Conservation (phyloP, 345 rosid species). For the Rhizophora apiculata region DNA sequence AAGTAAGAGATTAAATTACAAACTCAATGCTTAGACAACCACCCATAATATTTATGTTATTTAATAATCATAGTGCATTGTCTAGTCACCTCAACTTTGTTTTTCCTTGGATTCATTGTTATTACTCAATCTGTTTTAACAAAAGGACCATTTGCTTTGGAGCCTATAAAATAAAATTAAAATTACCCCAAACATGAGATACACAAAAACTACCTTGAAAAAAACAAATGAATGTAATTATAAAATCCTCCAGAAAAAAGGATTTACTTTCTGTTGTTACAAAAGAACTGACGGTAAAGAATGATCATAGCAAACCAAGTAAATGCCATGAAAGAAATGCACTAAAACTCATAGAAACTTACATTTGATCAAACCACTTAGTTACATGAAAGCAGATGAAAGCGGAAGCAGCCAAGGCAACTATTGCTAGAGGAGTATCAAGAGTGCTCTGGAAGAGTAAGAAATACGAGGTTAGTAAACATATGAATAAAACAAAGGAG, state of each 20-base stretch:
- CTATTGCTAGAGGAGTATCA: constrained; percentile 58
- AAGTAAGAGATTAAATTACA: background rate
- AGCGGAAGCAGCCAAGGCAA: constrained; percentile 37
- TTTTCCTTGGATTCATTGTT: no score
- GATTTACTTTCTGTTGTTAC: background rate
- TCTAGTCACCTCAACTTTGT: background rate
- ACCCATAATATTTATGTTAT: background rate
- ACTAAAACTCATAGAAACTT: constrained; percentile 22
- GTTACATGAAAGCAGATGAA: constrained; percentile 35
- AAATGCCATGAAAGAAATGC: background rate
- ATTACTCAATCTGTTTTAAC: no score
- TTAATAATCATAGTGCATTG: background rate
- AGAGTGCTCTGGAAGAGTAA: constrained; percentile 55
- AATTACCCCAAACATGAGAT: no score
- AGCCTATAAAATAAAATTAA: no score
- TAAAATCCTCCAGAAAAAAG: no score
- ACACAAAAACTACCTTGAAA: no score
- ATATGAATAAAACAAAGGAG: background rate
- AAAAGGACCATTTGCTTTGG: no score
- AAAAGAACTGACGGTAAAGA: background rate
- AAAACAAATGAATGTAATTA: no score
- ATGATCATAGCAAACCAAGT: background rate
- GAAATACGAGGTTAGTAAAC: constrained; percentile 3
- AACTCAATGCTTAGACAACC: background rate
- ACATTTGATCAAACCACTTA: constrained; percentile 29